Conservation (phyloP, 2,329 filamentous ascomycete genomes). For the Neofusicoccum sp. region DNA sequence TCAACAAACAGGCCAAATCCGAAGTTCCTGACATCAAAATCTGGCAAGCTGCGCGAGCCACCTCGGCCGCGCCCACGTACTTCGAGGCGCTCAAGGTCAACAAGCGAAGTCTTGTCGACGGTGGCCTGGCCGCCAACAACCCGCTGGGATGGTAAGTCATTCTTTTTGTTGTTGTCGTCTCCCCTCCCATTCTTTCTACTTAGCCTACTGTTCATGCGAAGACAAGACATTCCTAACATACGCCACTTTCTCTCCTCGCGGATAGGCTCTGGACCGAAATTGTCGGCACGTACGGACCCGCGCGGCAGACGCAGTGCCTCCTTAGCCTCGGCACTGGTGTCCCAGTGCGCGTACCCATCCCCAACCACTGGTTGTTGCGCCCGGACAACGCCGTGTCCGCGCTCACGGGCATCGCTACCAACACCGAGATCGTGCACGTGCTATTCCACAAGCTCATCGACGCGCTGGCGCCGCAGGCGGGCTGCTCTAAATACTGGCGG, state of each 20-base stretch:
- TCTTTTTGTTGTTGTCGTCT: background rate
- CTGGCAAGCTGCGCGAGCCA: slow-evolving; percentile 22
- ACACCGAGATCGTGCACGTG: background rate
- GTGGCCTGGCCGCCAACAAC: slow-evolving; percentile 22
- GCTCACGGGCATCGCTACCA: background rate
- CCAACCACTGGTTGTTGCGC: background rate
- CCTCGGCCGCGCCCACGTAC: slow-evolving; percentile 22
- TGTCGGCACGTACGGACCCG: background rate
- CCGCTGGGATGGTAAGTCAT: slow-evolving; percentile 5
- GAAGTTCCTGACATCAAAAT: slow-evolving; percentile 16
- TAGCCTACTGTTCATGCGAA: too few species aligned
- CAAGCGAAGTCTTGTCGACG: slow-evolving; percentile 17
- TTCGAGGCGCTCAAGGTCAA: slow-evolving; percentile 19
- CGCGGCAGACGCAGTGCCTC: background rate
- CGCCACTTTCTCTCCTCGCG: too few species aligned
- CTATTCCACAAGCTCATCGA: background rate
- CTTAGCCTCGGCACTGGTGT: background rate
- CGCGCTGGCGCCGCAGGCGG: background rate
- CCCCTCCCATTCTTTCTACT: too few species aligned
- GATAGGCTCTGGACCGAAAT: background rate
- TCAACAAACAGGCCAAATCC: slow-evolving; percentile 4
- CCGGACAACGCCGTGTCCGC: background rate
- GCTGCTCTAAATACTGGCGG: background rate
- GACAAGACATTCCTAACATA: too few species aligned
- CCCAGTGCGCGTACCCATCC: background rate